Base-by-base conservation (phyloP, 805 yeast species). In the Myxozyma monticola region DNA sequence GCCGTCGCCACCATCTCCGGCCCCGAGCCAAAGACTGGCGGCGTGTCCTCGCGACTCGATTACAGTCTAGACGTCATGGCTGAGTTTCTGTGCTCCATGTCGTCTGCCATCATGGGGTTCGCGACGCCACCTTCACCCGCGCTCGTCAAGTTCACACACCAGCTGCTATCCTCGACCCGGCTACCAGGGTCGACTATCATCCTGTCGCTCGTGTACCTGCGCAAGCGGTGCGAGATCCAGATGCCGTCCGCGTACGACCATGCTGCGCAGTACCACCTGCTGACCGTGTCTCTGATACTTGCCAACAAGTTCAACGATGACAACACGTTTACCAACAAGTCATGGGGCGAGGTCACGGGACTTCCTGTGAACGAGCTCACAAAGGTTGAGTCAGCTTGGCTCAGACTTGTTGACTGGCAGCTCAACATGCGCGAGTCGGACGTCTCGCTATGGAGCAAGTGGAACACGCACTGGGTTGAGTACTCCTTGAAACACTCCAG, bases 281-380 rank as follows among this genome's bases (percentile, higher is more conserved):
- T 88, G 36, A 81, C 84, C 37, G 75, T 85, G 18, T 77, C 95
- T 2, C 75, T 91, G 37, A 79, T 91, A 31, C 73, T 91, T 54
- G 95, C 96, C 40, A 91, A 91, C 73, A 91, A 91, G 71, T 88
- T 88, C 68, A 88, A 90, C 66, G 98, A 91, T 70, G 99, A 91
- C 71, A 89, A 91, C 71, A 91, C 97, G 25, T 91, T 91, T 66
- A 88, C 96, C 54, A 91, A 91, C 71, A 83, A 82, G 63, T 88
- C 96, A 6, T 91, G 99, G 99, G 79, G 88, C 36, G 89, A 88
- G 55, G 98, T 97, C n/a, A 86, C 96, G 4, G 95, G 95, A 17
- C 76, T 91, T 56, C 69, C 79, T 5, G 74, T 87, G 41, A 63
- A 64, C 1, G 68, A 76, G 30, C 75, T 91, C 56, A 88, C 90